A percentile compares a stretch with the other conserved stretches of the same genome.
Conservation (phyloP, 805 yeast genomes). For the Wickerhamiella hasegawae region DNA sequence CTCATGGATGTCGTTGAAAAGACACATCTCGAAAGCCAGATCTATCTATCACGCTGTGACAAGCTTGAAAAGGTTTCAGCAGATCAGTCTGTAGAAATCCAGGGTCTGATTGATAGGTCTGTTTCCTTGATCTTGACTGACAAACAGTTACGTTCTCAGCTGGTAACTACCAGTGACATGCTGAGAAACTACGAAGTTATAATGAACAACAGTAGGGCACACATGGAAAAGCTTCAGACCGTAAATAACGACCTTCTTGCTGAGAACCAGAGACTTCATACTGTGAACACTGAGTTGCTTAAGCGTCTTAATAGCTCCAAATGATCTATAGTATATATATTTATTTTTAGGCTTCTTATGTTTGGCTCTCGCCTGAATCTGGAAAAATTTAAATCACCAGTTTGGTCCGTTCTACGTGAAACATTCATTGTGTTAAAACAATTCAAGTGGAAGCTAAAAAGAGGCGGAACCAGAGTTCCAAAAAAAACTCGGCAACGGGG, state of each 20-base stretch:
- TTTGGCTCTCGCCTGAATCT: background rate
- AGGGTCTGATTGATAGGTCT: constrained; percentile 3
- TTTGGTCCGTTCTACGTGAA: background rate
- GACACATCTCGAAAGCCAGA: background rate
- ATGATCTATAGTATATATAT: background rate
- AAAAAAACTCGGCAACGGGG: constrained; percentile 17
- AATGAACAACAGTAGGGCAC: constrained; percentile 2
- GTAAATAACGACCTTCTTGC: background rate
- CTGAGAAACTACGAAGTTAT: constrained; percentile 3
- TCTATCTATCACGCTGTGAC: constrained; percentile 1
- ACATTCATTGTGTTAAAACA: no score
- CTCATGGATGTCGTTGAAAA: constrained; percentile 2
- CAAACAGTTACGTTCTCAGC: constrained; percentile 4
- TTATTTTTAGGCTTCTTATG: background rate
- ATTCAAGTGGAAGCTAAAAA: background rate
- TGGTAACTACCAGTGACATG: constrained; percentile 3
- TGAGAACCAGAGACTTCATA: background rate
- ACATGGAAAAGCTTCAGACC: constrained; percentile 1
- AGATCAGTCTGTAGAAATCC: constrained; percentile 3
- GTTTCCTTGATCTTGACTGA: constrained; percentile 4
- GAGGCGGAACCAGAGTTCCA: no score
- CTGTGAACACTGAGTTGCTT: background rate
- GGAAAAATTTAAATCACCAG: background rate
- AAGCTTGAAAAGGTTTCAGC: background rate
- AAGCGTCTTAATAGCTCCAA: no score